These are phyloP conservation scores for Apophysomyces elegans DNA, from an alignment of 371 early-diverging fungal genomes.

Conservation along the genomic window DNA sequence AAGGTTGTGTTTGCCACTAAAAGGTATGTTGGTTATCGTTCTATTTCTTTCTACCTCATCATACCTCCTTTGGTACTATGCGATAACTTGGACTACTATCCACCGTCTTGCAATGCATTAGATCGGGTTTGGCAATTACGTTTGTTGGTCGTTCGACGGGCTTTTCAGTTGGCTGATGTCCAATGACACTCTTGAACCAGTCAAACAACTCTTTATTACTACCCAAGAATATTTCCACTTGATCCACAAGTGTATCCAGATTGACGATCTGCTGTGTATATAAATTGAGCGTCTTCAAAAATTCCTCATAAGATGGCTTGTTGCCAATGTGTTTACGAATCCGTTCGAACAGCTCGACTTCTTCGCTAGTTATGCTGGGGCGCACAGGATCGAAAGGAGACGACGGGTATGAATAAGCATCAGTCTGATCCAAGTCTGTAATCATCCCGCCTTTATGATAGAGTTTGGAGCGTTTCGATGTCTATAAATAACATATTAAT, in stretches of 20 bases:
- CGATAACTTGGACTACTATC: constrained; percentile 76
- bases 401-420: constrained; percentile 26
- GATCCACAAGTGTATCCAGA: constrained; percentile 80
- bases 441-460: constrained; percentile 14
- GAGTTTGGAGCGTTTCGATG: constrained; percentile 14
- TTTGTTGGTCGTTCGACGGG: constrained; percentile 33
- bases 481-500: background rate
- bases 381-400: constrained; percentile 34
- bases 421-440: constrained; percentile 11
- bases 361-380: constrained; percentile 65
- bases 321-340: constrained; percentile 86
- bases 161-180: constrained; percentile 78
- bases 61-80: constrained; percentile 69
- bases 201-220: constrained; percentile 82
- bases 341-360: constrained; percentile 91
- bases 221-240: constrained; percentile 81
- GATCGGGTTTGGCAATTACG: constrained; percentile 64
- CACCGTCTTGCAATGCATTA: constrained; percentile 55
- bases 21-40: background rate
- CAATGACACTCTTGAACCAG: constrained; percentile 96
- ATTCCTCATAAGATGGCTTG: constrained; percentile 92
- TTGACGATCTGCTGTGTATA: constrained; percentile 96
- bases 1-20: constrained; percentile 63
- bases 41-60: constrained; percentile 15
- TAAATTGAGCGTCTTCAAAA: constrained; percentile 95